Conservation (phyloP, 2,329 filamentous ascomycete genomes). For the Madurella mycetomatis region DNA sequence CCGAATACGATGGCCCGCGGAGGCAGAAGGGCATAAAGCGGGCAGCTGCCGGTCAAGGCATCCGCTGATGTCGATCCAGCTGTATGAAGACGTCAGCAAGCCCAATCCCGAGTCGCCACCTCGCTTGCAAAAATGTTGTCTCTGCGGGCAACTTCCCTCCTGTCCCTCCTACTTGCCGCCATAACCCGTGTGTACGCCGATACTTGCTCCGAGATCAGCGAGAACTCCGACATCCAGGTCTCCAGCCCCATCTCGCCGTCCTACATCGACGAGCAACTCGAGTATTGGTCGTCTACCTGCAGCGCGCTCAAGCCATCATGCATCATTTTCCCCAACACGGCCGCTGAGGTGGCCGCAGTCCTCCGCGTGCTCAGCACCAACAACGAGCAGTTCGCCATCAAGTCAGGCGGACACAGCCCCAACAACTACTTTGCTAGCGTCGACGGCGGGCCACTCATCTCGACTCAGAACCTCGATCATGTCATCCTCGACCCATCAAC, state of each 20-base stretch:
- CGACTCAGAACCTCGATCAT: slow-evolving; percentile 41
- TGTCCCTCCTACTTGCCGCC: not conserved
- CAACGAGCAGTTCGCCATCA: slow-evolving; percentile 44
- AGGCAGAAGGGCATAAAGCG: too few species aligned
- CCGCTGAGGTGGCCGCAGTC: slow-evolving; percentile 20
- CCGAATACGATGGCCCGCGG: too few species aligned
- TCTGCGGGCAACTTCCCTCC: not conserved
- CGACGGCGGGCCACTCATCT: slow-evolving; percentile 45
- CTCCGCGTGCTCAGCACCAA: slow-evolving; percentile 17
- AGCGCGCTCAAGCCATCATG: slow-evolving; percentile 20
- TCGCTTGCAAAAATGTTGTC: slow-evolving; percentile 3
- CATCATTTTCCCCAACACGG: slow-evolving; percentile 21
- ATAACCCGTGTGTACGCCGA: slow-evolving; percentile 9
- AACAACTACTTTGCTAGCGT: slow-evolving; percentile 51
- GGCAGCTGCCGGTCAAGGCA: too few species aligned
- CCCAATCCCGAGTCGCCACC: not conserved
- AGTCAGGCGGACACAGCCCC: slow-evolving; percentile 54
- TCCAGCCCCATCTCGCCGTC: slow-evolving; percentile 7
- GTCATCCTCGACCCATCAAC: slow-evolving; percentile 32
- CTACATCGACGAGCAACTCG: slow-evolving; percentile 15
- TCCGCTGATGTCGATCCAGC: not conserved
- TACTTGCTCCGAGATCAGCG: slow-evolving; percentile 14
- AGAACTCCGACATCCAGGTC: slow-evolving; percentile 18
- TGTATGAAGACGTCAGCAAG: not conserved
- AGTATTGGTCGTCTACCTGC: slow-evolving; percentile 25